Conservation (phyloP, 1,284 basidiomycete species). For the Anthracocystis panici-leucophaei region DNA sequence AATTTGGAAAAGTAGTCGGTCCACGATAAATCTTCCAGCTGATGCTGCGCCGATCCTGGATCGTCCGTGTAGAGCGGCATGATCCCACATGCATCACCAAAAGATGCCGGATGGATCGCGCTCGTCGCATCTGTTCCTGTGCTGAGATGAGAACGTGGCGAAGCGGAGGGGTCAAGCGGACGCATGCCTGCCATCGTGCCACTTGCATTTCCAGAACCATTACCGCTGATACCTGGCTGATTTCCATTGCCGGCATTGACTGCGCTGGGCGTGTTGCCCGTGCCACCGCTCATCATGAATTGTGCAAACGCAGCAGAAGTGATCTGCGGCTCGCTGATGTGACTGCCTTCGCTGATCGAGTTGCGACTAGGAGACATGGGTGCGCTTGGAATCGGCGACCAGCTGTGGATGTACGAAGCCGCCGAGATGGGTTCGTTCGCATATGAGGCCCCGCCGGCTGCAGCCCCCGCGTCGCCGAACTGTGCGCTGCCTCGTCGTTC, state of each 20-base stretch:
- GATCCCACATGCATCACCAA: constrained; percentile 48
- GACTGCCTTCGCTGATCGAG: constrained; percentile 36
- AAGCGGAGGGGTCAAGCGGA: constrained; percentile 5
- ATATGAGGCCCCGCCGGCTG: not conserved
- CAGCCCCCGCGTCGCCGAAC: constrained; percentile 16
- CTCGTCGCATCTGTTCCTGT: constrained; percentile 7
- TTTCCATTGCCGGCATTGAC: not conserved
- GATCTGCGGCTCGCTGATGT: constrained; percentile 23
- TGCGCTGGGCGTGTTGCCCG: constrained; percentile 8
- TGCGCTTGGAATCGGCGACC: constrained; percentile 50
- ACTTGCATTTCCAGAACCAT: not conserved
- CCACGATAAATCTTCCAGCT: constrained; percentile 52
- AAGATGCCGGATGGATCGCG: constrained; percentile 38
- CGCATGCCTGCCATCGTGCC: constrained; percentile 3
- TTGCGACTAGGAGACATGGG: constrained; percentile 50
- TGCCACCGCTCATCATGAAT: constrained; percentile 31
- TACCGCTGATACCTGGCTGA: constrained; percentile 5
- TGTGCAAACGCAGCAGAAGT: constrained; percentile 36
- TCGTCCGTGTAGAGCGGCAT: constrained; percentile 46
- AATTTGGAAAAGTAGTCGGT: constrained; percentile 54
- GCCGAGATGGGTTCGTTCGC: constrained; percentile 41
- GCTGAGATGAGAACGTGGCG: constrained; percentile 9
- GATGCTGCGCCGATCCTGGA: constrained; percentile 36
- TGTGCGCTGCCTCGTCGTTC: constrained; percentile 27
- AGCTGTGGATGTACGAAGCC: constrained; percentile 48